These are phyloP conservation scores for Blastomyces percursus DNA, from an alignment of 2,329 filamentous ascomycete species.

Conservation along the genomic window DNA sequence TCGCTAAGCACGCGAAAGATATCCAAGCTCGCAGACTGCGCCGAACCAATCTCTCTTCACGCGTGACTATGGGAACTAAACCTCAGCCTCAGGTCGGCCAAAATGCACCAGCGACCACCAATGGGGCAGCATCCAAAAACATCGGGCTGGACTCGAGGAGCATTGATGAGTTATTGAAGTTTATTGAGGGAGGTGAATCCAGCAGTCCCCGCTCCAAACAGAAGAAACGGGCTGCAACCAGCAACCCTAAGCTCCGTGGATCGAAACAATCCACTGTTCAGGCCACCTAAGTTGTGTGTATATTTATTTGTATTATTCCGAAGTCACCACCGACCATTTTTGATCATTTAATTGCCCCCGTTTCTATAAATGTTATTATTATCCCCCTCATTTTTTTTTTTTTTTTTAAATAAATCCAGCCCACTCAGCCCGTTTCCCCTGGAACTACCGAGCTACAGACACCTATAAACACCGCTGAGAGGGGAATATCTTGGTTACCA, in stretches of 20 bases:
- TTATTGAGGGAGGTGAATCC: constrained; percentile 64
- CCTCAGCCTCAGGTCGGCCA: constrained; percentile 55
- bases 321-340: constrained; percentile 1
- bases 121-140: constrained; percentile 27
- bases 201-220: constrained; percentile 32
- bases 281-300: constrained; percentile 16
- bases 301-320: background rate
- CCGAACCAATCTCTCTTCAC: constrained; percentile 57
- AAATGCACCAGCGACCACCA: constrained; percentile 39
- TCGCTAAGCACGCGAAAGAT: constrained; percentile 89
- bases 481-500: background rate
- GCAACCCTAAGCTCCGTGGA: constrained; percentile 35
- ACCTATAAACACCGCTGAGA: background rate
- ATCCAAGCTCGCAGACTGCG: constrained; percentile 63
- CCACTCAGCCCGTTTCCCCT: background rate
- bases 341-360: constrained; percentile 7
- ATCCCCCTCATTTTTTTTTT: background rate
- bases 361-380: constrained; percentile 9
- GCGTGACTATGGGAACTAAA: constrained; percentile 46
- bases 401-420: background rate
- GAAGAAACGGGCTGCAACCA: constrained; percentile 34
- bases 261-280: constrained; percentile 29
- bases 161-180: constrained; percentile 87
- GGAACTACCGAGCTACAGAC: background rate
- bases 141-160: constrained; percentile 59